These are phyloP conservation scores for Astrothelium subdiscretum DNA, from an alignment of 495 filamentous ascomycete genomes.

Conservation along the genomic window DNA sequence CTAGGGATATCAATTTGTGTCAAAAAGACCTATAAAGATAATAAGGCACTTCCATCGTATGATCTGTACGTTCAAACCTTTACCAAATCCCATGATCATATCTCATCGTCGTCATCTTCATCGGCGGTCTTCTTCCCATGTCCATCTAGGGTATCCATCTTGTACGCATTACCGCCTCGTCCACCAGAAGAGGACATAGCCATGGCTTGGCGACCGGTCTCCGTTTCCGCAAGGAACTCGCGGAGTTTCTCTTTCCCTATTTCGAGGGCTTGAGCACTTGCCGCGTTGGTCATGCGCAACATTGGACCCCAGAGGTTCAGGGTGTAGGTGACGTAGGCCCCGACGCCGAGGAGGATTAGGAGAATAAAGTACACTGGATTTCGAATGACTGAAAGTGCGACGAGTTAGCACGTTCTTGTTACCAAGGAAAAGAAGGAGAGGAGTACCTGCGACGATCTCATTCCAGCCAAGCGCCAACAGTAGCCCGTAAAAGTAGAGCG, in stretches of 20 bases:
- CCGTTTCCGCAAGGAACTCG: constrained; percentile 71
- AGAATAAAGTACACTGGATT: constrained; percentile 90
- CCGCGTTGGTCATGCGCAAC: constrained; percentile 84
- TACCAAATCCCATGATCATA: constrained; percentile 1
- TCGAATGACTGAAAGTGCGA: constrained; percentile 55
- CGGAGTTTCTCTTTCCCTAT: constrained; percentile 81
- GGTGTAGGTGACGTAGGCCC: constrained; percentile 76
- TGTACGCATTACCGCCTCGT: neutral
- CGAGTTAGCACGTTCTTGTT: constrained; percentile 7
- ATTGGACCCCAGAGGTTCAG: constrained; percentile 95
- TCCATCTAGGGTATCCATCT: neutral
- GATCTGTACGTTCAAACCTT: neutral
- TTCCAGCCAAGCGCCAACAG: constrained; percentile 92
- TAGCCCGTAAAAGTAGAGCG: constrained; percentile 84
- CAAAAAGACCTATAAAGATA: neutral
- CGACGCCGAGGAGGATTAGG: constrained; percentile 60
- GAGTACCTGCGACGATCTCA: constrained; percentile 80
- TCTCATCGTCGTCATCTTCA: constrained; percentile 4
- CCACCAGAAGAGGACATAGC: constrained; percentile 44
- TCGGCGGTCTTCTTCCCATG: neutral
- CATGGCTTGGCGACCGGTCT: constrained; percentile 69
- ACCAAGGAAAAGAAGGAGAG: constrained; percentile 5
- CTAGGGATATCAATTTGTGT: neutral
- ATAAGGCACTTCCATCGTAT: neutral
- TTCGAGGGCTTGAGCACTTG: constrained; percentile 70